Evolutionary conservation across 306 rosid genomes (phyloP).

Genomic region (Cucurbita ficifolia): DNA sequence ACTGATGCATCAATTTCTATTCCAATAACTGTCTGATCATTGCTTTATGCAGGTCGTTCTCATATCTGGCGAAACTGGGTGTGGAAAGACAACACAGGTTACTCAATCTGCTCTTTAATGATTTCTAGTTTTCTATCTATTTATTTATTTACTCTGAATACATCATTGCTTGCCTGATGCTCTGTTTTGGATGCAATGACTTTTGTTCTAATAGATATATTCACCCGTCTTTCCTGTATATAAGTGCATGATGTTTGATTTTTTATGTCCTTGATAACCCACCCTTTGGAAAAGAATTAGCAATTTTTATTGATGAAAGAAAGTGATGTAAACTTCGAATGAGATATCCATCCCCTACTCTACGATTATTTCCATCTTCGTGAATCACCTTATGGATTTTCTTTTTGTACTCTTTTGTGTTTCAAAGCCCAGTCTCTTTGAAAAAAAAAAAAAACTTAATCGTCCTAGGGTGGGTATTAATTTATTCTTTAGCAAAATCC

Average conservation of each 20-base stretch:
- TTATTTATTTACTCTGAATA: background rate
- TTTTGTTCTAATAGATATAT: background rate
- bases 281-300: background rate
- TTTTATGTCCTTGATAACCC: background rate
- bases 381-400: background rate
- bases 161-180: background rate
- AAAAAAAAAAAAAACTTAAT: background rate
- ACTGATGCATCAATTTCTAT: background rate
- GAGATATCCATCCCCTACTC: background rate
- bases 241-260: background rate
- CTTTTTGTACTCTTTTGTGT: background rate
- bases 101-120: slow-evolving; percentile 33
- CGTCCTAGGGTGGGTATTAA: background rate
- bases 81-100: slow-evolving; percentile 99
- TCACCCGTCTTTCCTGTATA: background rate
- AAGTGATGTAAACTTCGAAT: background rate
- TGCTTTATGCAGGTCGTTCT: slow-evolving; percentile 69
- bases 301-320: background rate
- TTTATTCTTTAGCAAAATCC: background rate
- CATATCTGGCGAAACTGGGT: slow-evolving; percentile 87
- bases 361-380: background rate
- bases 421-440: background rate
- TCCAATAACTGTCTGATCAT: slow-evolving; percentile 14
- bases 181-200: background rate
- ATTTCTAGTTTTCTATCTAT: slow-evolving; percentile 9